Evolutionary conservation across 495 filamentous ascomycete species (phyloP), one percentile per base, ranked within the genome.

Genomic region (Penicillium argentinense): DNA sequence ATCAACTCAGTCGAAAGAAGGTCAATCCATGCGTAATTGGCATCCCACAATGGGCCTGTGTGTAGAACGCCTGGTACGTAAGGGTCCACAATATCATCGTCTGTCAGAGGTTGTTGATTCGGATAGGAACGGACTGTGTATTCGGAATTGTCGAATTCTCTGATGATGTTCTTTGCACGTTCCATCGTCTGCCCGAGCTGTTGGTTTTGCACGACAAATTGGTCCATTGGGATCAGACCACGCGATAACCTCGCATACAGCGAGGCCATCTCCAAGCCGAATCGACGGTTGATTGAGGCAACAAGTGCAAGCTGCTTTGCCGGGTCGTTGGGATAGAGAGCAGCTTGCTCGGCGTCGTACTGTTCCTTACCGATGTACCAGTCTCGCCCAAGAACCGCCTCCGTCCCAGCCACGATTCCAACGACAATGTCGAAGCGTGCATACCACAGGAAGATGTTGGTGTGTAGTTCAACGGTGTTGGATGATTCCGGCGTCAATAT

Each of bases 401-500:
- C 81, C 50, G 84, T 85, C 9, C 87, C 87, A 26, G 89, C 86
- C 73, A 96, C 78, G 45, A 96, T 79, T 12, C 88, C 84, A 5
- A 84, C 85, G 38, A 91, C 86, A 3, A 95, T 76, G 57, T 97
- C 93, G 54, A 95, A 96, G 24, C 89, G 87, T 13, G 81, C 78
- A 62, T 96, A 97, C 93, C 93, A 97, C 16, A 76, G 72, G 33
- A 93, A 79, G 29, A 95, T 79, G 54, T 84, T 81, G 23, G 84
- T 83, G 34, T 81, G 79, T 16, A 85, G 74, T 22, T 84, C 73
- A 23, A 80, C 81, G 50, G 86, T 71, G 68, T 86, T 85, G 17
- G 87, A 83, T 0, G 87, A 84, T 45, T 91, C 73, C 2, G 91
- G 89, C 1, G 86, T 89, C 50, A 87, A 86, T 1, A 96, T 63